Evolutionary conservation across 148 eudicot species (phyloP).

Genomic region (Rhododendron molle): DNA sequence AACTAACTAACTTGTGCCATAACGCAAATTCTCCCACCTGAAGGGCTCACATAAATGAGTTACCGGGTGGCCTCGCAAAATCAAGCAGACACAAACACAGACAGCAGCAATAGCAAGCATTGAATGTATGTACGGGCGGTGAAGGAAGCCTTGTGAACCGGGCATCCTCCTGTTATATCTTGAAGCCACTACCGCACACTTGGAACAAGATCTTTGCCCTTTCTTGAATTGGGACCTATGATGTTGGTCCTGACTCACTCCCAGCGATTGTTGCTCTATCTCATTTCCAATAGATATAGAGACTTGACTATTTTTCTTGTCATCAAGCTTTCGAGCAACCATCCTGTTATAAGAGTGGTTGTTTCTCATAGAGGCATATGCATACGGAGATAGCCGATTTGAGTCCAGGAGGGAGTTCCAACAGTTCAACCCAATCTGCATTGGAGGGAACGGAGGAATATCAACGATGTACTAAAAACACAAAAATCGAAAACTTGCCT

Average conservation of each 20-base stretch:
- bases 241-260: not conserved
- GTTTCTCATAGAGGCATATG: constrained; percentile 47
- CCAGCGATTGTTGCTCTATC: constrained; percentile 15
- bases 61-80: constrained; percentile 52
- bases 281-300: constrained; percentile 31
- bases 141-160: constrained; percentile 50
- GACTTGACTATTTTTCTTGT: constrained; percentile 31
- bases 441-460: not conserved
- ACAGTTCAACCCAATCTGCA: constrained; percentile 45
- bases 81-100: constrained; percentile 79
- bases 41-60: constrained; percentile 39
- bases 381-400: constrained; percentile 45
- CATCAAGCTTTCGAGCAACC: constrained; percentile 44
- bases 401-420: constrained; percentile 47
- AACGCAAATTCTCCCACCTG: constrained; percentile 60
- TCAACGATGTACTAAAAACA: not conserved
- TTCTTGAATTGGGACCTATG: constrained; percentile 8
- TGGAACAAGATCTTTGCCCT: constrained; percentile 51
- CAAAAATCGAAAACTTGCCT: not conserved
- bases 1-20: constrained; percentile 45
- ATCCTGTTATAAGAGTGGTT: constrained; percentile 41
- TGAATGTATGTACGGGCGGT: constrained; percentile 70
- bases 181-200: constrained; percentile 47
- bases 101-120: constrained; percentile 87
- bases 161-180: constrained; percentile 35